Base-by-base conservation (phyloP, 176 grass and related monocot species). In the Thinopyrum elongatum region DNA sequence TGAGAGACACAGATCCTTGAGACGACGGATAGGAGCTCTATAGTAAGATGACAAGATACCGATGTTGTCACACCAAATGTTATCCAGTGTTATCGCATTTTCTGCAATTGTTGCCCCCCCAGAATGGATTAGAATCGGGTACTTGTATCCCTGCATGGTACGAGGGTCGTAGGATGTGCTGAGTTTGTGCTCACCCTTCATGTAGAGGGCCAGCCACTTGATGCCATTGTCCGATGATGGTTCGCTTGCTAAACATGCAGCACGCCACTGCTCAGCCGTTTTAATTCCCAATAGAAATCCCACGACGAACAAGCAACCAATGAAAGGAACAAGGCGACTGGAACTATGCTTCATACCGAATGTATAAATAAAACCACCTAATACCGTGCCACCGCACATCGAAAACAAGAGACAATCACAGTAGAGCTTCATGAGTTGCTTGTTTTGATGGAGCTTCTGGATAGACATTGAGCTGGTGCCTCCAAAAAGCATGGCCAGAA, bases 211-310 rank as follows among this genome's bases (percentile, higher is more conserved):
- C 34, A 72, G 17, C 34, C 9, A 23, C 35, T 36, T 21, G 15
- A 35, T 72, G 21, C 69, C 69, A 25, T 41, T 72, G 0, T 23
- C 0, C 0, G 19, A 12, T 1, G 63, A 65, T 72, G 69, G 34
- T 12, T 41, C 0, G 2, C 35, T 72, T 10, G 69, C 69, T 72
- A 72, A 28, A 2, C 1, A 2, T 30, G 63, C 63, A 5, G 63
- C 12, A 30, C 0, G 0, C 0, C 13, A 28, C 0, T 7, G 63
- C 0, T 65, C 63, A 13, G 0, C 0, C 0, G 5, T 7, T 65
- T 12, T 65, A 65, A 60, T 1, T 10, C 8, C 2, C 57, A n/a
- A 2, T 23, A 60, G 0, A 58, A 3, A 19, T 51, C 0, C 47
- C 55, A 58, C 55, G 0, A 8, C 21, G 21, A 8, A 0, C 55